Conservation (phyloP, 495 filamentous ascomycete species). For the Tuber indicum region DNA sequence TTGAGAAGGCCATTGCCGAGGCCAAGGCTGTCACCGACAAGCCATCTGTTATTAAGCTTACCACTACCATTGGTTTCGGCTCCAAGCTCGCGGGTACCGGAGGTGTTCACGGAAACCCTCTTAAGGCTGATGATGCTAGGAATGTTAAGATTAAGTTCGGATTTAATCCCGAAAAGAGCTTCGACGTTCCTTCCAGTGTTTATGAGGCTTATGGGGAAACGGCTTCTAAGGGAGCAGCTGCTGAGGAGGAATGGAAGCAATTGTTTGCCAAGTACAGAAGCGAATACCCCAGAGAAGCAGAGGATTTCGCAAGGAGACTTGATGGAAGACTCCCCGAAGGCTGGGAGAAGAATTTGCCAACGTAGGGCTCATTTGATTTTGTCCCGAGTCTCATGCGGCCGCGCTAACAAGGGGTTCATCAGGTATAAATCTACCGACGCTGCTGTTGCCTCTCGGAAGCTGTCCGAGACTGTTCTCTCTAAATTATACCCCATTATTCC, state of each 20-base stretch:
- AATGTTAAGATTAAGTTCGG: constrained; percentile 88
- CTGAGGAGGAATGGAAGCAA: constrained; percentile 92
- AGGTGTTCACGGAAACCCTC: constrained; percentile 88
- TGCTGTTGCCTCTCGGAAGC: constrained; percentile 84
- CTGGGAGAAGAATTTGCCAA: constrained; percentile 91
- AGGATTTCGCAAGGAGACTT: constrained; percentile 75
- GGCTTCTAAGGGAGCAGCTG: constrained; percentile 74
- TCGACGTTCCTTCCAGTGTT: constrained; percentile 89
- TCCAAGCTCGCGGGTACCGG: constrained; percentile 88
- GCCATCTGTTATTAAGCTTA: constrained; percentile 93
- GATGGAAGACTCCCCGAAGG: constrained; percentile 83
- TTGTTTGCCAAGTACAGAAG: constrained; percentile 78
- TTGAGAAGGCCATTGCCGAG: constrained; percentile 81
- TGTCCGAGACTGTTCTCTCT: constrained; percentile 87
- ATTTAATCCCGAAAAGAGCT: constrained; percentile 89
- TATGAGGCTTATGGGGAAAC: constrained; percentile 84
- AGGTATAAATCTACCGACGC: constrained; percentile 77
- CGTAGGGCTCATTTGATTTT: constrained; percentile 27
- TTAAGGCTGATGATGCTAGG: constrained; percentile 89
- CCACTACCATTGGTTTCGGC: constrained; percentile 95
- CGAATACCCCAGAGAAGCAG: constrained; percentile 67
- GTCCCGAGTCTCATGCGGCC: neutral
- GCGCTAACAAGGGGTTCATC: constrained; percentile 8
- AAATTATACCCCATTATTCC: constrained; percentile 77
- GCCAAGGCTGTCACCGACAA: constrained; percentile 86